These are phyloP conservation scores for Mortierella claussenii DNA, from an alignment of 192 early-diverging fungal species.

Conservation along the genomic window DNA sequence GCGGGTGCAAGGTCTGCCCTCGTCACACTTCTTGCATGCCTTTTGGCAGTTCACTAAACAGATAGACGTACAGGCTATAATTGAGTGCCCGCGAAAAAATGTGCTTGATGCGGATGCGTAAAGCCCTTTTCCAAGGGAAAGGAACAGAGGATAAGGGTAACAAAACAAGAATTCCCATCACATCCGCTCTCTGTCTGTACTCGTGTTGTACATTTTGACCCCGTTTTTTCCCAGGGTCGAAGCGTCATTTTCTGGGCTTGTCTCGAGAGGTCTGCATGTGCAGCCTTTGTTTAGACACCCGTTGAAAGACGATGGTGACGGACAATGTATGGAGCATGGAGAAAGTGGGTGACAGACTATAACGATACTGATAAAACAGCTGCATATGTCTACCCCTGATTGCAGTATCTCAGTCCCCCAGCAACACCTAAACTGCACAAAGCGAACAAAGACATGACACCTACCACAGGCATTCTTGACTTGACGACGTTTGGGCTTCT, in stretches of 20 bases:
- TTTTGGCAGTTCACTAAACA: slow-evolving; percentile 82
- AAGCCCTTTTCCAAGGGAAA: not conserved
- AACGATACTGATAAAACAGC: too few species aligned
- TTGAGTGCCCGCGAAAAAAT: too few species aligned
- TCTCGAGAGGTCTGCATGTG: slow-evolving; percentile 8
- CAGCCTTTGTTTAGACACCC: slow-evolving; percentile 8
- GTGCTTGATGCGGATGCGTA: too few species aligned
- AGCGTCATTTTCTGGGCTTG: not conserved
- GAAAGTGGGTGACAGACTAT: too few species aligned
- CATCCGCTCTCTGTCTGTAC: not conserved
- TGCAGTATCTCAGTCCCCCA: too few species aligned
- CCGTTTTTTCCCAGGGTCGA: slow-evolving; percentile 40
- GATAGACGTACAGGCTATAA: not conserved
- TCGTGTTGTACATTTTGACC: not conserved
- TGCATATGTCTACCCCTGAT: too few species aligned
- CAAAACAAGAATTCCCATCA: too few species aligned
- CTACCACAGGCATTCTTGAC: slow-evolving; percentile 93
- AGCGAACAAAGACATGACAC: not conserved
- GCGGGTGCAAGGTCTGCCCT: slow-evolving; percentile 83
- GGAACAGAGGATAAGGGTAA: not conserved
- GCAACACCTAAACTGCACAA: not conserved
- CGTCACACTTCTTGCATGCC: slow-evolving; percentile 93
- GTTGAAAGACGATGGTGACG: slow-evolving; percentile 4
- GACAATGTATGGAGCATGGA: too few species aligned
- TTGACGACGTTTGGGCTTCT: slow-evolving; percentile 74